Percentiles rank a stretch among this genome's conserved stretches.
Evolutionary conservation across 2,329 filamentous ascomycete genomes (phyloP).

Genomic region (Clarireedia sp.): DNA sequence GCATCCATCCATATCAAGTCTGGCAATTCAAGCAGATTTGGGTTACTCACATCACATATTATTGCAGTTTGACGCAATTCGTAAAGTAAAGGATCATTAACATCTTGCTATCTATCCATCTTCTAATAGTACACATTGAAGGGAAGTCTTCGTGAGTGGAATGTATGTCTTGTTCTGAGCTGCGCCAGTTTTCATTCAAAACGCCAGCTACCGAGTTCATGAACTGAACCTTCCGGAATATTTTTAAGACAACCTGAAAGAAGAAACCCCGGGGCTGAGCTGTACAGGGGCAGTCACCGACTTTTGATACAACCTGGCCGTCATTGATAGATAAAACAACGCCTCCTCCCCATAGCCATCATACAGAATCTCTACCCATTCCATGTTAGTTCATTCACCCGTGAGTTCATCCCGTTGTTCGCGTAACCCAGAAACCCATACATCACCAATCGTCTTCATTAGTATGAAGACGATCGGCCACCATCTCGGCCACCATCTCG

Average conservation of each 20-base stretch:
- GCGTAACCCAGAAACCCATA: background rate
- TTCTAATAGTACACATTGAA: background rate
- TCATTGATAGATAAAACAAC: constrained; percentile 7
- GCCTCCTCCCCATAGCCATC: constrained; percentile 6
- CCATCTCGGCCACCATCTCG: background rate
- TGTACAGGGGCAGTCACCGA: constrained; percentile 9
- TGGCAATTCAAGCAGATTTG: no score
- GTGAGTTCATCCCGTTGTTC: background rate
- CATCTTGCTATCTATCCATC: background rate
- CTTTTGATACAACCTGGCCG: constrained; percentile 20
- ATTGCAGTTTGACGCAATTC: no score
- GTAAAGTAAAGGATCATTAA: background rate
- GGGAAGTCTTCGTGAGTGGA: background rate
- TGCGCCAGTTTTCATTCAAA: background rate
- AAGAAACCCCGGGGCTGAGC: constrained; percentile 10
- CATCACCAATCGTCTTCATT: background rate
- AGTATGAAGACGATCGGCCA: background rate
- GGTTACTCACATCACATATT: no score
- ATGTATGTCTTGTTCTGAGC: background rate
- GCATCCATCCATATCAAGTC: no score
- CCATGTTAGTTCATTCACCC: background rate
- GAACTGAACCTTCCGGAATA: constrained; percentile 2
- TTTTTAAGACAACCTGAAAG: constrained; percentile 22
- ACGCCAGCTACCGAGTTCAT: background rate
- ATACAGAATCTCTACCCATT: constrained; percentile 9